Base-by-base conservation (phyloP, 2,329 filamentous ascomycete species). In the Lojkania enalia region DNA sequence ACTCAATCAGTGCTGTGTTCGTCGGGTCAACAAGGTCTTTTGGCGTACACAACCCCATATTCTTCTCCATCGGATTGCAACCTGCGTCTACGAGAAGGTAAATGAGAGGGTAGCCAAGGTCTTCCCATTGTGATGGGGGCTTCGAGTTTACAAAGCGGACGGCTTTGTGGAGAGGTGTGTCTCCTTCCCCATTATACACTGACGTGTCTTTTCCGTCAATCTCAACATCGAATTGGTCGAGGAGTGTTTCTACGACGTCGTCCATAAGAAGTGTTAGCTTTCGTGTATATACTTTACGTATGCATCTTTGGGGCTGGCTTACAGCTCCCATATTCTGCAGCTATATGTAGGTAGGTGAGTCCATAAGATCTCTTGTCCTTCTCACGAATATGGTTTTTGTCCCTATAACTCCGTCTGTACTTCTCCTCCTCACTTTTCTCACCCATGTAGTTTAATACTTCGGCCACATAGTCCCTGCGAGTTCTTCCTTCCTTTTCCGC, bases 371-470 rank as follows among this genome's bases (percentile, higher is more conserved):
- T n/a, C n/a, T n/a, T n/a, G n/a, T n/a, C n/a, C n/a, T n/a, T n/a
- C n/a, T n/a, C n/a, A n/a, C n/a, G n/a, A n/a, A n/a, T n/a, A n/a
- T n/a, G n/a, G n/a, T n/a, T n/a, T n/a, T n/a, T n/a, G n/a, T n/a
- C n/a, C n/a, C n/a, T n/a, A n/a, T n/a, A n/a, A n/a, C n/a, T n/a
- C n/a, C n/a, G n/a, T n/a, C n/a, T n/a, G n/a, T n/a, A n/a, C n/a
- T n/a, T n/a, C n/a, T n/a, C n/a, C n/a, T n/a, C n/a, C n/a, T n/a
- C n/a, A n/a, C n/a, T n/a, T n/a, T n/a, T n/a, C n/a, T n/a, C n/a
- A n/a, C n/a, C n/a, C n/a, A n/a, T n/a, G n/a, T n/a, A n/a, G n/a
- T 99, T 99, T 68, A 99, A 83, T 55, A 95, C 84, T 39, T 81
- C 70, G 23, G 90, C 84, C 49, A 89, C 83, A 61, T 87, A 78